A percentile compares a stretch with the other conserved stretches of the same genome.
Evolutionary conservation across 202 grass and related monocot species (phyloP).

Genomic region (Hordeum pubiflorum): DNA sequence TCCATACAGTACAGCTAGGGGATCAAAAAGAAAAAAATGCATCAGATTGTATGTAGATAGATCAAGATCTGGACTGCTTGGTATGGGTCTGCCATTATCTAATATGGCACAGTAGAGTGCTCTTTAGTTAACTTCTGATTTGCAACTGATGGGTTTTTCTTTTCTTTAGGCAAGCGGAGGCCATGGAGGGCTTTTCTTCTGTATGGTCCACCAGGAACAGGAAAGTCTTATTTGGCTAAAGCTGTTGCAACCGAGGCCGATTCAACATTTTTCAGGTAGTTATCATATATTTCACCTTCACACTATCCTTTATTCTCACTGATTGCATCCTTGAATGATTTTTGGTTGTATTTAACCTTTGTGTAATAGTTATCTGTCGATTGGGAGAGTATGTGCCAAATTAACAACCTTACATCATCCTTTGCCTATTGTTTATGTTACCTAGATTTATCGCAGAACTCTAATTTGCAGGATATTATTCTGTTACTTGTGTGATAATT

Average conservation of each 20-base stretch:
- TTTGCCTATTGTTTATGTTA: not conserved
- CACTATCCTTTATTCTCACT: not conserved
- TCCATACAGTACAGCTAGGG: not conserved
- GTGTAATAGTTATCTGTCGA: not conserved
- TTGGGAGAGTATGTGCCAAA: not conserved
- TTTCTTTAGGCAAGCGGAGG: conserved; percentile 70
- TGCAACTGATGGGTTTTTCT: not conserved
- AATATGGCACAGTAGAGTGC: no score
- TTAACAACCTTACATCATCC: not conserved
- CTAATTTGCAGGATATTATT: not conserved
- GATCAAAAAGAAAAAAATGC: not conserved
- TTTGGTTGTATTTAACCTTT: not conserved
- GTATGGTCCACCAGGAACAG: conserved; percentile 97
- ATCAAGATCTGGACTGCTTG: not conserved
- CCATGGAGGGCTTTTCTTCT: conserved; percentile 99
- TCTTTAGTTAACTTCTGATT: no score
- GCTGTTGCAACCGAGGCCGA: conserved; percentile 95
- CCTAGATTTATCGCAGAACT: not conserved
- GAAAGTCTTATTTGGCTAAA: conserved; percentile 99
- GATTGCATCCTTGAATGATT: not conserved
- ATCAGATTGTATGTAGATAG: not conserved
- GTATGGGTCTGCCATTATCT: not conserved
- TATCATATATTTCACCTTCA: conserved; percentile 3
- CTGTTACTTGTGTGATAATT: not conserved
- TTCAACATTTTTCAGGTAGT: conserved; percentile 96